Percentiles rank a stretch among this genome's conserved stretches.
These are phyloP conservation scores for Ustilago sp. DNA, from an alignment of 1,284 basidiomycete genomes.

Conservation along the genomic window DNA sequence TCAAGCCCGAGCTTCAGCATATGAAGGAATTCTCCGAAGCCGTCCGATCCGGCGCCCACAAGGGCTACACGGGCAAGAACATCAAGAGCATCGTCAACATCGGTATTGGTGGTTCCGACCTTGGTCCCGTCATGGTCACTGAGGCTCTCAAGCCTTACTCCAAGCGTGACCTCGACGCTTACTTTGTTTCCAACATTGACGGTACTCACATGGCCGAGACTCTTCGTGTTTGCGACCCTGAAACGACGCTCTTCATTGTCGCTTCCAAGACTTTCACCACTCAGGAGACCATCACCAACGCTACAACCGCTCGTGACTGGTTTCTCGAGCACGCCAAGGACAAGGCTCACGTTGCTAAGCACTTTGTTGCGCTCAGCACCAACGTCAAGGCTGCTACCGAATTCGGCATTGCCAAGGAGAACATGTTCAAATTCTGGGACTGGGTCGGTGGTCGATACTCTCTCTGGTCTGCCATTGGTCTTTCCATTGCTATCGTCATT, in stretches of 20 bases:
- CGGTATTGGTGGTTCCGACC: conserved; percentile 96
- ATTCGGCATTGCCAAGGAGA: conserved; percentile 91
- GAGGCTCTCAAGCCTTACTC: conserved; percentile 95
- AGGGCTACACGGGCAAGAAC: conserved; percentile 94
- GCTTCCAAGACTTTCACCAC: conserved; percentile 99
- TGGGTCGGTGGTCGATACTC: conserved; percentile 99
- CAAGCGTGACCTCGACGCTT: conserved; percentile 85
- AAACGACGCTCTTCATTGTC: conserved; percentile 96
- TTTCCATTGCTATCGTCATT: conserved; percentile 91
- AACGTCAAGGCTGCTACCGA: conserved; percentile 92
- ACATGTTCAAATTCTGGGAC: conserved; percentile 99
- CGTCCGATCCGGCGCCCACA: conserved; percentile 88
- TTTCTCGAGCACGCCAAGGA: conserved; percentile 81
- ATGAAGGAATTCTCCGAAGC: conserved; percentile 90
- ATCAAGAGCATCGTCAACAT: conserved; percentile 98
- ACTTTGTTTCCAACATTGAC: conserved; percentile 98
- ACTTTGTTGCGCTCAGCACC: conserved; percentile 97
- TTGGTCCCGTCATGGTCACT: conserved; percentile 98
- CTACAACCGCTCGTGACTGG: conserved; percentile 91
- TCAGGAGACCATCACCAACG: conserved; percentile 99
- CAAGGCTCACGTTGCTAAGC: conserved; percentile 93
- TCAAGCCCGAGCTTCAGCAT: conserved; percentile 85
- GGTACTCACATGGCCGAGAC: conserved; percentile 96
- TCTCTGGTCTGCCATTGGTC: conserved; percentile 96
- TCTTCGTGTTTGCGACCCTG: conserved; percentile 83